A percentile compares a stretch with the other conserved stretches of the same genome.
phyloP scores from a whole-genome alignment of 345 rosid species.

The Zanthoxylum bungeanum region DNA sequence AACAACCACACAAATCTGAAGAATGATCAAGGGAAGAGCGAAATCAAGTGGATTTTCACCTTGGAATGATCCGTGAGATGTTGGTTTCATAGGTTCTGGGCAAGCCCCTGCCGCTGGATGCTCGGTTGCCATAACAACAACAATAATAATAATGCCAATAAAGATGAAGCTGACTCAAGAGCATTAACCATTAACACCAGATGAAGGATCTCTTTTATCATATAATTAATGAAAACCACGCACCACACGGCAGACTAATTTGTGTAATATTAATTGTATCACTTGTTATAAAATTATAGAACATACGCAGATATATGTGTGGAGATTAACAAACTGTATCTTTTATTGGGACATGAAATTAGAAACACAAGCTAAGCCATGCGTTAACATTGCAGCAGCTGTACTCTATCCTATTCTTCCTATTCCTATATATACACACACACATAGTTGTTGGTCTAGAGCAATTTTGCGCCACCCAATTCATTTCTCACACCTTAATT shows the following conservation, averaged over 20 bases:
- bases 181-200: neutral
- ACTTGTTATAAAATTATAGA: too few species aligned
- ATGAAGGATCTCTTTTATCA: neutral
- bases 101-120: conserved; percentile 14
- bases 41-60: conserved; percentile 67
- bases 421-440: too few species aligned
- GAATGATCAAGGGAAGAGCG: conserved; percentile 68
- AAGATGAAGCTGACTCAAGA: neutral
- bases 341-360: neutral
- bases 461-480: too few species aligned
- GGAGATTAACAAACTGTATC: neutral
- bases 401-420: too few species aligned
- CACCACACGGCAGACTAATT: too few species aligned
- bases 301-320: too few species aligned
- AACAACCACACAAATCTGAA: conserved; percentile 69
- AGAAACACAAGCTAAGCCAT: neutral
- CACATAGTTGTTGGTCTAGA: too few species aligned
- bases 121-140: conserved; percentile 2
- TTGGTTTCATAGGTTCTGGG: conserved; percentile 59
- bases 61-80: conserved; percentile 76
- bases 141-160: neutral
- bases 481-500: too few species aligned
- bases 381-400: too few species aligned
- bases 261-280: too few species aligned
- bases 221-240: too few species aligned